Conservation (phyloP, 176 grass and related monocot genomes). For the Raddia distichophylla region DNA sequence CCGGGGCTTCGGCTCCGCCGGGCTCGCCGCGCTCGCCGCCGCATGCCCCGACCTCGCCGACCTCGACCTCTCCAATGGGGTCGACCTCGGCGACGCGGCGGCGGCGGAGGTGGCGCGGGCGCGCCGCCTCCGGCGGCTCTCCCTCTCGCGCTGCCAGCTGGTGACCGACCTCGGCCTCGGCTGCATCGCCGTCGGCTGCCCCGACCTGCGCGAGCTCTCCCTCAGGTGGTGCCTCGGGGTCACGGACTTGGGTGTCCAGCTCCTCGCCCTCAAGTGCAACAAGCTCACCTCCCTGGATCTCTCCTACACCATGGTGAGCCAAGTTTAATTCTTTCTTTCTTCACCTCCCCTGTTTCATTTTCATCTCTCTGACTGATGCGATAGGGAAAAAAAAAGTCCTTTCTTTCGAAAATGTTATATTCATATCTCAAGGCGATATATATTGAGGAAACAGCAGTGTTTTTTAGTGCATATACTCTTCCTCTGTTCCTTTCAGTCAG, state of each 20-base stretch:
- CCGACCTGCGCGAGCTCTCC: constrained; percentile 59
- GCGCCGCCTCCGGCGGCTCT: constrained; percentile 39
- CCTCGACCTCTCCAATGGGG: constrained; percentile 76
- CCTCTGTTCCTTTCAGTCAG: not conserved
- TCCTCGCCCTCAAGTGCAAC: constrained; percentile 74
- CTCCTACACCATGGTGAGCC: constrained; percentile 77
- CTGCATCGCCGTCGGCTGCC: constrained; percentile 76
- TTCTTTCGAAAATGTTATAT: not conserved
- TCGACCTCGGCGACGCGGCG: constrained; percentile 58
- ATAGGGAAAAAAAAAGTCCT: not conserved
- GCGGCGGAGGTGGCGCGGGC: constrained; percentile 52
- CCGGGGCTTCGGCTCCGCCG: constrained; percentile 50
- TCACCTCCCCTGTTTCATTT: not conserved
- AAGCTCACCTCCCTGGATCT: constrained; percentile 68
- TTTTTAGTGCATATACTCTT: not conserved
- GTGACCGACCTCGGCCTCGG: constrained; percentile 83
- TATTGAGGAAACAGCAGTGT: not conserved
- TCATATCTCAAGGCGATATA: not conserved
- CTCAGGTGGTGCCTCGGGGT: constrained; percentile 81
- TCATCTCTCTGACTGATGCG: not conserved
- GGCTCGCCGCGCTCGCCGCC: constrained; percentile 51
- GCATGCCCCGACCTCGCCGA: constrained; percentile 50
- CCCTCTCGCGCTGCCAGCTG: constrained; percentile 63
- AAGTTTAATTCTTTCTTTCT: not conserved
- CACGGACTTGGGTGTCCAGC: constrained; percentile 67